Base-by-base conservation (phyloP, 2,329 filamentous ascomycete genomes). In the Gnomoniopsis smithogilvyi region DNA sequence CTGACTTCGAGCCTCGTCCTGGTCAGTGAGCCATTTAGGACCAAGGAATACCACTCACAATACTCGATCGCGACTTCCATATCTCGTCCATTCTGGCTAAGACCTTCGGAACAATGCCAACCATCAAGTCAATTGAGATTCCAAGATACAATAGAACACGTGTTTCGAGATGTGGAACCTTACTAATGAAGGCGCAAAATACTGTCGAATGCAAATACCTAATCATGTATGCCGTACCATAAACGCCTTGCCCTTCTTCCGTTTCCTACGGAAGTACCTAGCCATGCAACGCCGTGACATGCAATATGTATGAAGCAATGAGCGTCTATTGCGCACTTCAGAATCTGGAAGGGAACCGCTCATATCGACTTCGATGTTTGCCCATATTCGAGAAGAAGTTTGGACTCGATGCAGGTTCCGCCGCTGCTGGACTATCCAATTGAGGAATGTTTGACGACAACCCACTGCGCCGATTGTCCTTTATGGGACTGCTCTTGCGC, bases 401-500 rank as follows among this genome's bases (percentile, higher is more conserved):
- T 3, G 59, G 61, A 52, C 61, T 63, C 43, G 58, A 61, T 24
- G 52, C 47, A 7, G 54, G 43, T 21, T 61, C 59, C 12, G 51
- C 47, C 15, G 51, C 56, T 19, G 36, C 46, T 26, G 48, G 46
- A 2, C 49, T 49, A 8, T 62, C 57, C 21, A 57, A 53, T 22
- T 55, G 59, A 8, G 26, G 8, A 33, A 43, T 52, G 38, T 24
- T 48, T 8, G 61, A 59, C 11, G 59, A 55, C 10, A 64, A 59
- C 22, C 64, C 67, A 6, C 58, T 54, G 43, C 61, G 62, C 50
- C 70, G 71, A 21, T 65, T 64, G 26, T 75, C 73, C 65, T 78
- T 79, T 26, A 74, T 66, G 1, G 78, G 78, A 45, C 76, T 80
- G 64, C 70, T 72, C 54, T 73, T 67, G 26, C 72, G 70, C 30